Percentiles rank a stretch among this genome's conserved stretches.
phyloP scores from a whole-genome alignment of 768 basidiomycete genomes.

The Xerocomellus intermedius region DNA sequence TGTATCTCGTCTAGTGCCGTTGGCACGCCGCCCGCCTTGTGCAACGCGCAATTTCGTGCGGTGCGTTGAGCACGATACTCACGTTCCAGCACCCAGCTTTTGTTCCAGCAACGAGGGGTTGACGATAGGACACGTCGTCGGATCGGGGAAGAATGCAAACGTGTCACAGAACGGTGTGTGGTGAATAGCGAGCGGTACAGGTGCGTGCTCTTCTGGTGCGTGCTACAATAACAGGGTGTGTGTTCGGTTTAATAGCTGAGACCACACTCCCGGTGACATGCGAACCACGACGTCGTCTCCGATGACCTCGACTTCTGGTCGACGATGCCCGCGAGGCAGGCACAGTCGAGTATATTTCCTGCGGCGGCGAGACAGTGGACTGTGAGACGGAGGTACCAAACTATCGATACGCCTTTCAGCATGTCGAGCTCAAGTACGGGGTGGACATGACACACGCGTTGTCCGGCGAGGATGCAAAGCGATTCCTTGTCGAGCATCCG shows the following conservation, averaged over 20 bases:
- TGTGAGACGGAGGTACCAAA: constrained; percentile 90
- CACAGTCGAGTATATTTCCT: constrained; percentile 94
- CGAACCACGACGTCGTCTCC: constrained; percentile 91
- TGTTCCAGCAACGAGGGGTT: constrained; percentile 85
- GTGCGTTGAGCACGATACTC: constrained; percentile 84
- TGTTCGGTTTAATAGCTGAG: neutral
- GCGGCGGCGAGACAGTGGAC: constrained; percentile 88
- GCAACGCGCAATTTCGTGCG: constrained; percentile 91
- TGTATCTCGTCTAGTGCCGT: constrained; percentile 72
- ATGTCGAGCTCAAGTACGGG: neutral
- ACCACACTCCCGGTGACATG: constrained; percentile 1
- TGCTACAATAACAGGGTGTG: constrained; percentile 50
- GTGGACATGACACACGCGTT: constrained; percentile 57
- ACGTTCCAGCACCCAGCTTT: constrained; percentile 64
- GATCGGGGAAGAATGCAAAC: constrained; percentile 79
- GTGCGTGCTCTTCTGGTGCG: constrained; percentile 81
- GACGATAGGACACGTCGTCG: constrained; percentile 51
- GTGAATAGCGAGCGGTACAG: constrained; percentile 87
- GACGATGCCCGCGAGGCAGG: constrained; percentile 86
- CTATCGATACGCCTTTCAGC: constrained; percentile 39
- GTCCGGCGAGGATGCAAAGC: constrained; percentile 90
- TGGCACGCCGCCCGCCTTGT: constrained; percentile 90
- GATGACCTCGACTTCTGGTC: constrained; percentile 90
- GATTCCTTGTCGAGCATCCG: constrained; percentile 95
- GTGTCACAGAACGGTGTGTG: constrained; percentile 92